phyloP scores from a whole-genome alignment of 2,329 filamentous ascomycete species.

The Ophiostoma sp. region DNA sequence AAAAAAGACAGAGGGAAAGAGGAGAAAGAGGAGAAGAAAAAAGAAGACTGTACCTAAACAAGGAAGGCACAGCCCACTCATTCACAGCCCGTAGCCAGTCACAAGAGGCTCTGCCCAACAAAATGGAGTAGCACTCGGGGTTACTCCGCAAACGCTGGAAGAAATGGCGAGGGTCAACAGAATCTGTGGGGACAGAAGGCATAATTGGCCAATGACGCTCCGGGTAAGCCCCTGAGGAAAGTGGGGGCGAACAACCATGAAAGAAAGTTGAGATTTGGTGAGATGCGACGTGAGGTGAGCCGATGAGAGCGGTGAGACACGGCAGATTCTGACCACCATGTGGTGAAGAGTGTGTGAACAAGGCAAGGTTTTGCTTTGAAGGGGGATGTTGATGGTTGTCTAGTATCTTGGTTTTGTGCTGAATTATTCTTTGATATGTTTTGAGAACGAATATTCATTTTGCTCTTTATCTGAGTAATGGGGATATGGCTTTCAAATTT shows the following conservation, averaged over 20 bases:
- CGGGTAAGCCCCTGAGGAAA: conserved; percentile 27
- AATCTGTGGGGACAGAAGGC: neutral
- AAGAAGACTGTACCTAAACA: neutral
- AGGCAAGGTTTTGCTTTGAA: neutral
- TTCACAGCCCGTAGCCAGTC: neutral
- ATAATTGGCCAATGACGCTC: conserved; percentile 26
- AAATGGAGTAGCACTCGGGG: conserved; percentile 14
- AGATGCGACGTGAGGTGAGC: neutral
- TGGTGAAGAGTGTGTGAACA: neutral
- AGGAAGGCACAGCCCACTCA: conserved; percentile 12
- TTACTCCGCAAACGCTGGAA: conserved; percentile 11
- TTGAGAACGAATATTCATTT: no score
- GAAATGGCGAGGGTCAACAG: neutral
- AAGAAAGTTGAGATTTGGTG: neutral
- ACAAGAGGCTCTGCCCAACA: neutral
- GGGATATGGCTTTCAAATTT: no score
- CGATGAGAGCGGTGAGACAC: neutral
- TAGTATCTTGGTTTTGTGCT: no score
- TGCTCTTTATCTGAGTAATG: no score
- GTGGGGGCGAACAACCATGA: neutral
- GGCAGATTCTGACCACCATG: neutral
- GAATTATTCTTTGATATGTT: no score
- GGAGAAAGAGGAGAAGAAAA: conserved; percentile 1
- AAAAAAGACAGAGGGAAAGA: neutral
- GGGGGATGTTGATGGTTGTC: neutral